Percentiles rank a stretch among this genome's conserved stretches.
These are phyloP conservation scores for Botryotinia calthae DNA, from an alignment of 2,329 filamentous ascomycete genomes.

Conservation along the genomic window DNA sequence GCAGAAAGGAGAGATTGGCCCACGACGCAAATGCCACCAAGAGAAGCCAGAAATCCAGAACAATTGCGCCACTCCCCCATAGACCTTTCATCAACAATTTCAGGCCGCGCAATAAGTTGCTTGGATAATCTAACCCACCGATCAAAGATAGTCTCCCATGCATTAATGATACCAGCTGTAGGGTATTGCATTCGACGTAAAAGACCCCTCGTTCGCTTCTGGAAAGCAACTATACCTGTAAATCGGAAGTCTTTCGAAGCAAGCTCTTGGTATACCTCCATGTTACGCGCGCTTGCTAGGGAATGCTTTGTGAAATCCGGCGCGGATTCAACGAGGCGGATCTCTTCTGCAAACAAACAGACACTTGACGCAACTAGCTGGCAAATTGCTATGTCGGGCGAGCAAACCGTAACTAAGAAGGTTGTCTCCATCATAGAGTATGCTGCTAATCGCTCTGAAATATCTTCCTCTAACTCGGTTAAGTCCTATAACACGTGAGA, in stretches of 20 bases:
- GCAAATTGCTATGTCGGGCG: slow-evolving; percentile 62
- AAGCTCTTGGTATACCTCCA: slow-evolving; percentile 59
- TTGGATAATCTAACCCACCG: slow-evolving; percentile 63
- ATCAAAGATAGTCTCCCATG: slow-evolving; percentile 65
- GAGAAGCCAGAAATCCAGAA: slow-evolving; percentile 65
- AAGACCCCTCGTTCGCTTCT: slow-evolving; percentile 61
- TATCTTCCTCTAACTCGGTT: slow-evolving; percentile 52
- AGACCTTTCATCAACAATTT: slow-evolving; percentile 53
- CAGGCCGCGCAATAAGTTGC: slow-evolving; percentile 55
- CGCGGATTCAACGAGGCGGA: slow-evolving; percentile 51
- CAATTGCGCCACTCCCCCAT: slow-evolving; percentile 67
- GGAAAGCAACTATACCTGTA: slow-evolving; percentile 67
- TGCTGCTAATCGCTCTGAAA: slow-evolving; percentile 52
- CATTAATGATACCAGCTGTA: slow-evolving; percentile 63
- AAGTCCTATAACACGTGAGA: slow-evolving; percentile 47
- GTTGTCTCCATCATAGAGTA: slow-evolving; percentile 59
- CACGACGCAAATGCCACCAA: slow-evolving; percentile 64
- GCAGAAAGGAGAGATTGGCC: slow-evolving; percentile 48
- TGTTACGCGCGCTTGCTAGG: slow-evolving; percentile 57
- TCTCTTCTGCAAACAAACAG: slow-evolving; percentile 61
- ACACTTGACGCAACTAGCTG: slow-evolving; percentile 63
- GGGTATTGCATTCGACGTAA: slow-evolving; percentile 60
- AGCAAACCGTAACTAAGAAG: slow-evolving; percentile 62
- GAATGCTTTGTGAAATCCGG: slow-evolving; percentile 51
- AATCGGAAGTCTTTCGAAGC: slow-evolving; percentile 63